phyloP scores from a whole-genome alignment of 805 yeast species.

The Candida vaughaniae region DNA sequence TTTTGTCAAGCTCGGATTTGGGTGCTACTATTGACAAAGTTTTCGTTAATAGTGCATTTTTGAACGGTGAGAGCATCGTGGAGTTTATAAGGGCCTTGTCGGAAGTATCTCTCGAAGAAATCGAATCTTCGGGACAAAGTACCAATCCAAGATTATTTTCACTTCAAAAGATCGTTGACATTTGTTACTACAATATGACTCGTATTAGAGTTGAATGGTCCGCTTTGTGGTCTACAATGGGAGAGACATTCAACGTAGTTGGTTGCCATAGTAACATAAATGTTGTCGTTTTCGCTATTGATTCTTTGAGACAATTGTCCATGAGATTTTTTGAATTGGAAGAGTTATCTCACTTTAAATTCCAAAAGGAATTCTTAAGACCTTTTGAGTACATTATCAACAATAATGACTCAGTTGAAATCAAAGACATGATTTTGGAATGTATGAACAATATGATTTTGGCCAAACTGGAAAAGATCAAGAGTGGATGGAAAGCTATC shows the following conservation, averaged over 20 bases:
- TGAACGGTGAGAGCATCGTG: conserved; percentile 81
- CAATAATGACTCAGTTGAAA: conserved; percentile 65
- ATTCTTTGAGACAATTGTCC: conserved; percentile 88
- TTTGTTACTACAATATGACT: conserved; percentile 95
- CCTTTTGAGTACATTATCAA: conserved; percentile 82
- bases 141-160: conserved; percentile 88
- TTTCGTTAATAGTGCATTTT: conserved; percentile 75
- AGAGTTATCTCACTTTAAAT: conserved; percentile 91
- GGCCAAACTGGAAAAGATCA: conserved; percentile 69
- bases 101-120: conserved; percentile 85
- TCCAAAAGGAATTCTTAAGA: conserved; percentile 88
- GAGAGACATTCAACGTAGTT: conserved; percentile 79
- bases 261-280: conserved; percentile 76
- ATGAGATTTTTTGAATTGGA: conserved; percentile 91
- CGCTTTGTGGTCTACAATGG: conserved; percentile 91
- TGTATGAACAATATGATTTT: conserved; percentile 83
- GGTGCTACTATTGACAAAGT: conserved; percentile 84
- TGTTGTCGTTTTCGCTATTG: conserved; percentile 87
- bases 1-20: conserved; percentile 63
- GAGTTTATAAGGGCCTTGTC: conserved; percentile 85
- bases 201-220: conserved; percentile 97
- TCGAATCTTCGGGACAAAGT: conserved; percentile 80
- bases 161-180: conserved; percentile 92
- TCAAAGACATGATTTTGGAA: conserved; percentile 85
- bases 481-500: conserved; percentile 94